Conservation (phyloP, 1,284 basidiomycete species). For the Trichosporon sp. region DNA sequence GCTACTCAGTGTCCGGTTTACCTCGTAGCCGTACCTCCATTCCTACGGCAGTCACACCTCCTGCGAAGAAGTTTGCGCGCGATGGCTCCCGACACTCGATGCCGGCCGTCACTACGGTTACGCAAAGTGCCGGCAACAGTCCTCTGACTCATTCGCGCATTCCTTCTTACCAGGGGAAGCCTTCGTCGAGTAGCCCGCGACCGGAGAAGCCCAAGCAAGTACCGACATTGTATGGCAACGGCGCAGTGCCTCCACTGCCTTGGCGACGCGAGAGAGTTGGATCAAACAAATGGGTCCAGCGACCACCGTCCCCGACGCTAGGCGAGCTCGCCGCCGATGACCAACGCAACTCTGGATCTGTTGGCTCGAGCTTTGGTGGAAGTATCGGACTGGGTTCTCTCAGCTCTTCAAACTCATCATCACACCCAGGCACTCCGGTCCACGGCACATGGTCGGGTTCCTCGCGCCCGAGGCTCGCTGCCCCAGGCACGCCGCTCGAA, state of each 20-base stretch:
- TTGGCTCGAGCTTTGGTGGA: background rate
- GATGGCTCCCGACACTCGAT: background rate
- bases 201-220: background rate
- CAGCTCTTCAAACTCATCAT: background rate
- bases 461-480: background rate
- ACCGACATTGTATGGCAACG: background rate
- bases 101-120: background rate
- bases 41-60: background rate
- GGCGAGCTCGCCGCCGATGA: background rate
- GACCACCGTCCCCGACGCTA: slow-evolving; percentile 5
- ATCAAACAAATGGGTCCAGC: slow-evolving; percentile 14
- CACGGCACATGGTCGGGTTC: background rate
- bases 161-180: background rate
- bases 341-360: background rate
- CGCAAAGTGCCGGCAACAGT: background rate
- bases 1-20: background rate
- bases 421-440: background rate
- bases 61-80: background rate
- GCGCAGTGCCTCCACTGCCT: slow-evolving; percentile 10
- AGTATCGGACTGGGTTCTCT: background rate
- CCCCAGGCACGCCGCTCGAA: background rate
- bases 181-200: background rate
- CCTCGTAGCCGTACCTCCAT: background rate
- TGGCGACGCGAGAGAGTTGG: slow-evolving; percentile 12
- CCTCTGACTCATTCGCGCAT: background rate